Evolutionary conservation across 2,329 filamentous ascomycete genomes (phyloP).

Genomic region (Spiromastix sp.): DNA sequence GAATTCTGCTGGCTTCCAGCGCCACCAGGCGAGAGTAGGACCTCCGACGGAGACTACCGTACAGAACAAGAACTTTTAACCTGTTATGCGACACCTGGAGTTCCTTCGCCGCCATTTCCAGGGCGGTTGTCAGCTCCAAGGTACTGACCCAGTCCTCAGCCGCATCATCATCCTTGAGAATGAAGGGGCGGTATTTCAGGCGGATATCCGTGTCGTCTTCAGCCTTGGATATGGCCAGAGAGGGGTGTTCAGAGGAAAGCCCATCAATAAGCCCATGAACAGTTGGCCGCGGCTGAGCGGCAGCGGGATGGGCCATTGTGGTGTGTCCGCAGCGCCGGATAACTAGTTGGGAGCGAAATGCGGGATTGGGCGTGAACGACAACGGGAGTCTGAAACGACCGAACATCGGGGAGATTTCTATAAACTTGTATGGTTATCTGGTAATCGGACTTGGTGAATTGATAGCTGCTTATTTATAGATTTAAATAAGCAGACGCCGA

Average conservation of each 20-base stretch:
- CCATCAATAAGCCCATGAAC: no score
- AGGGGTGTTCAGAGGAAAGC: slow-evolving; percentile 11
- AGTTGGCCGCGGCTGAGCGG: no score
- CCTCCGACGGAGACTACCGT: slow-evolving; percentile 47
- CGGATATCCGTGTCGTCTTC: slow-evolving; percentile 41
- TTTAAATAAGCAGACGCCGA: no score
- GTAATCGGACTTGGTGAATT: no score
- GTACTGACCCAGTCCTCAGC: slow-evolving; percentile 50
- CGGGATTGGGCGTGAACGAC: no score
- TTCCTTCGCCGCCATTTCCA: slow-evolving; percentile 42
- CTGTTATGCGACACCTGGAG: slow-evolving; percentile 29
- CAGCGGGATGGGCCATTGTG: no score
- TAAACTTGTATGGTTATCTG: no score
- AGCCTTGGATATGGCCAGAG: slow-evolving; percentile 34
- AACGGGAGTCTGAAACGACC: no score
- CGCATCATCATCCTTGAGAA: slow-evolving; percentile 34
- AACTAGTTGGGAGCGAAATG: no score
- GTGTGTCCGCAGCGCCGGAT: no score
- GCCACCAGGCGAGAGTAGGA: slow-evolving; percentile 54
- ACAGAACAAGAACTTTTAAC: slow-evolving; percentile 50
- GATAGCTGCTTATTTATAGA: no score
- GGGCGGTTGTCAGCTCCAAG: slow-evolving; percentile 45
- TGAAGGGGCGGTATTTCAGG: slow-evolving; percentile 46
- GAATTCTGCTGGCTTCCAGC: slow-evolving; percentile 49
- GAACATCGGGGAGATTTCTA: no score